A percentile compares a stretch with the other conserved stretches of the same genome.
These are phyloP conservation scores for Balansia obtecta DNA, from an alignment of 2,329 filamentous ascomycete species.

Conservation along the genomic window DNA sequence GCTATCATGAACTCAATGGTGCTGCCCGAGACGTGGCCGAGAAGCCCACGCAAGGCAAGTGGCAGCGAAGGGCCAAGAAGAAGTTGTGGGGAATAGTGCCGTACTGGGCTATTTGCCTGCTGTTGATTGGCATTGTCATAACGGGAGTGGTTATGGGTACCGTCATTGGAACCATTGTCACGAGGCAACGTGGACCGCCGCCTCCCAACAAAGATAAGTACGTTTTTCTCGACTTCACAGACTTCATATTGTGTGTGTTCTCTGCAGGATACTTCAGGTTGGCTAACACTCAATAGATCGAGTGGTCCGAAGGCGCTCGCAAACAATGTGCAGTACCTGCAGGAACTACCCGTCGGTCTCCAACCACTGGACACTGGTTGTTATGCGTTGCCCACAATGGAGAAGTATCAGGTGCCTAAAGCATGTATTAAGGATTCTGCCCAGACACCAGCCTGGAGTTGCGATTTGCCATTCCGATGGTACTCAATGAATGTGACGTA, in stretches of 20 bases:
- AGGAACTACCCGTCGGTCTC: conserved; percentile 37
- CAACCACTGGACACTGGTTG: conserved; percentile 40
- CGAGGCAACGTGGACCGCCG: conserved; percentile 5
- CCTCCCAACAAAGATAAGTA: conserved; percentile 13
- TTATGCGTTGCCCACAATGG: conserved; percentile 42
- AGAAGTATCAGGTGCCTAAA: conserved; percentile 34
- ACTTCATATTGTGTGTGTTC: not conserved
- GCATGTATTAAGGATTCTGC: conserved; percentile 44
- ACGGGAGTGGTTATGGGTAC: conserved; percentile 44
- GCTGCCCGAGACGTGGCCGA: conserved; percentile 33
- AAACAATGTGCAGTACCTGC: conserved; percentile 36
- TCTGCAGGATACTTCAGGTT: not conserved
- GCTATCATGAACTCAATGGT: conserved; percentile 41
- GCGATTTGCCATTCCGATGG: conserved; percentile 36
- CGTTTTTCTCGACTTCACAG: conserved; percentile 3
- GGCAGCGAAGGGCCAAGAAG: conserved; percentile 40
- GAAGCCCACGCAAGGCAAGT: conserved; percentile 35
- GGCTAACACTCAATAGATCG: conserved; percentile 8
- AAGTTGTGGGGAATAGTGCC: conserved; percentile 48
- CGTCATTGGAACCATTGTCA: conserved; percentile 24
- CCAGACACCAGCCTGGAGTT: conserved; percentile 51
- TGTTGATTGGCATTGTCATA: conserved; percentile 34
- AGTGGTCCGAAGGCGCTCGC: conserved; percentile 21
- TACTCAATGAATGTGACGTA: conserved; percentile 30
- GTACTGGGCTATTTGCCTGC: conserved; percentile 46